Conservation (phyloP, 768 basidiomycete genomes). For the Trametes meyenii region DNA sequence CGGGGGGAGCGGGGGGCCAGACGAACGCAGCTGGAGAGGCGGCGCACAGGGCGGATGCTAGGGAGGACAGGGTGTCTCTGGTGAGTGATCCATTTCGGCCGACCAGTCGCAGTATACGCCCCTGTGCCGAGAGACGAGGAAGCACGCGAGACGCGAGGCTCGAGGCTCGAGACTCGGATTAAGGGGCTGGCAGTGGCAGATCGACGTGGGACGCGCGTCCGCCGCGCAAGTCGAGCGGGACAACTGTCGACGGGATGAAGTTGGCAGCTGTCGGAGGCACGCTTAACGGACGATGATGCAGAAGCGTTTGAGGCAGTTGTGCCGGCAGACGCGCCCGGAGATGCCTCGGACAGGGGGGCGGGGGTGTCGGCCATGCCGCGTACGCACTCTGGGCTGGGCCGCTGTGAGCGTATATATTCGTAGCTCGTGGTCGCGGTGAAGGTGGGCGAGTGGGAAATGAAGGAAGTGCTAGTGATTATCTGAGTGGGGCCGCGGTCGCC, state of each 20-base stretch:
- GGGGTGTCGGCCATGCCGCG: background rate
- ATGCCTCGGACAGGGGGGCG: background rate
- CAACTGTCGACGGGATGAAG: no score
- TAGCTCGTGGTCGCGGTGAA: background rate
- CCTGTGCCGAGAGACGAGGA: no score
- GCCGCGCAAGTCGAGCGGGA: background rate
- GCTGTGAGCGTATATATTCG: background rate
- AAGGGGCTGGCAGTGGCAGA: background rate
- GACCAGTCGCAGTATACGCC: no score
- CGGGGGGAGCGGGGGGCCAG: conserved; percentile 22
- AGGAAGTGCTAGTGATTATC: no score
- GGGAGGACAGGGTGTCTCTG: conserved; percentile 26
- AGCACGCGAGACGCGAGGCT: no score
- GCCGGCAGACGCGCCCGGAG: background rate
- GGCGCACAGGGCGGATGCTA: conserved; percentile 20
- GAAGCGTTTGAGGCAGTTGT: background rate
- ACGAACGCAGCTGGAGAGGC: conserved; percentile 11
- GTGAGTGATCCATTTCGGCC: conserved; percentile 21
- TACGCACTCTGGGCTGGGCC: background rate
- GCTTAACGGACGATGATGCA: background rate
- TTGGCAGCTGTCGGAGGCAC: conserved; percentile 4
- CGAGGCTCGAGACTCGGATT: background rate
- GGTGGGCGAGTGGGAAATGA: background rate
- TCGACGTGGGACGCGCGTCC: conserved; percentile 6
- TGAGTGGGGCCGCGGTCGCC: conserved; percentile 12